These are phyloP conservation scores for Xylariomycetidae sp. DNA, from an alignment of 2,329 filamentous ascomycete genomes.

Conservation along the genomic window DNA sequence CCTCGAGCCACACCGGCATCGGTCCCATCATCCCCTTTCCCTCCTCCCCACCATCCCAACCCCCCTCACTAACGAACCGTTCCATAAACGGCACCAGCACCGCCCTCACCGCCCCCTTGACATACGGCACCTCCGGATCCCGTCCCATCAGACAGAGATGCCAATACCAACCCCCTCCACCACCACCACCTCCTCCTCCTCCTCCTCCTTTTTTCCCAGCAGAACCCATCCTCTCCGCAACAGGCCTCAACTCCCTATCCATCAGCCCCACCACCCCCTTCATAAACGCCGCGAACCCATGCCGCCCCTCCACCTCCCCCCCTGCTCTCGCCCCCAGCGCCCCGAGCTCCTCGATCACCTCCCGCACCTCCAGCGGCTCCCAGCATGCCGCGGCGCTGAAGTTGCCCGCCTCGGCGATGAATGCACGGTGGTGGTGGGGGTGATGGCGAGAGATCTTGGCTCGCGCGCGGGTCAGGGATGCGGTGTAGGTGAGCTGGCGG, in stretches of 20 bases:
- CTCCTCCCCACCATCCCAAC: not conserved
- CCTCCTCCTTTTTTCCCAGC: too few relatives aligned
- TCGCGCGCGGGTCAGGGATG: slow-evolving; percentile 2
- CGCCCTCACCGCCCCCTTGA: slow-evolving; percentile 13
- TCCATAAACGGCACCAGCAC: slow-evolving; percentile 14
- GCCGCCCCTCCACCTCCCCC: too few relatives aligned
- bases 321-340: too few relatives aligned
- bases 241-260: too few relatives aligned
- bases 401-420: slow-evolving; percentile 15
- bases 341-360: too few relatives aligned
- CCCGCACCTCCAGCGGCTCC: slow-evolving; percentile 4
- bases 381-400: slow-evolving; percentile 15
- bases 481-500: too few relatives aligned
- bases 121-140: slow-evolving; percentile 12
- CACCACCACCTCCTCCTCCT: too few relatives aligned
- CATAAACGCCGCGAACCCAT: too few relatives aligned
- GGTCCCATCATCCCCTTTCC: slow-evolving; percentile 1
- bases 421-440: slow-evolving; percentile 9
- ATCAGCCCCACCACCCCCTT: too few relatives aligned
- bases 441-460: slow-evolving; percentile 10
- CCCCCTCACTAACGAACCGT: slow-evolving; percentile 1
- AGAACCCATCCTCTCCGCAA: too few relatives aligned
- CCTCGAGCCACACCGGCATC: slow-evolving; percentile 15
- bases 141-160: slow-evolving; percentile 16
- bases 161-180: slow-evolving; percentile 12